Percentiles rank a stretch among this genome's conserved stretches.
Evolutionary conservation across 768 basidiomycete genomes (phyloP).

Genomic region (Amyloporia xantha): DNA sequence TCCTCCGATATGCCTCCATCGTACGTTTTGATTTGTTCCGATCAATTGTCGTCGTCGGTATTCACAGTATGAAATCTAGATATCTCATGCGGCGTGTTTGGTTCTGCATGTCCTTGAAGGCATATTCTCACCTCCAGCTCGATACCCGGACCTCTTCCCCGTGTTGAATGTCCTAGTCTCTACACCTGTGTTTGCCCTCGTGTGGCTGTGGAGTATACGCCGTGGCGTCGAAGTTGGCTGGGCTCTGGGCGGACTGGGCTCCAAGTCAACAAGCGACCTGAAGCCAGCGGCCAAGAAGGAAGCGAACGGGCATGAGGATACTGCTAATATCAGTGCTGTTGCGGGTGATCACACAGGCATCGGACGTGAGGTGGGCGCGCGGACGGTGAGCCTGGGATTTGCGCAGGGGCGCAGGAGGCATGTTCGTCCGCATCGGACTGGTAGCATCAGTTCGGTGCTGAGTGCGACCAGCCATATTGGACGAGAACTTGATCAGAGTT

Average conservation of each 20-base stretch:
- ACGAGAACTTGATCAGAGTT: neutral
- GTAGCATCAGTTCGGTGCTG: neutral
- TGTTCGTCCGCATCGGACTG: neutral
- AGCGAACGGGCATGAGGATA: neutral
- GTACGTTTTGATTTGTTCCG: slow-evolving; percentile 30
- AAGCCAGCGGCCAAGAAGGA: slow-evolving; percentile 18
- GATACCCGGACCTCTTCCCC: slow-evolving; percentile 80
- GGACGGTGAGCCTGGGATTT: neutral
- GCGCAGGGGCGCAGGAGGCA: slow-evolving; percentile 1
- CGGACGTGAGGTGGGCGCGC: neutral
- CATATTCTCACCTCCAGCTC: slow-evolving; percentile 53
- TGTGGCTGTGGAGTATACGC: slow-evolving; percentile 89
- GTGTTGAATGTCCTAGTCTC: slow-evolving; percentile 81
- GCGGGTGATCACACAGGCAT: neutral
- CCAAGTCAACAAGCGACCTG: neutral
- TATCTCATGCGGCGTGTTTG: slow-evolving; percentile 47
- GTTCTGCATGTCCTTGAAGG: slow-evolving; percentile 61
- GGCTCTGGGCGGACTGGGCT: slow-evolving; percentile 57
- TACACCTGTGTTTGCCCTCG: slow-evolving; percentile 70
- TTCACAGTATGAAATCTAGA: slow-evolving; percentile 26
- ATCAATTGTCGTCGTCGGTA: neutral
- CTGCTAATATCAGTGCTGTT: neutral
- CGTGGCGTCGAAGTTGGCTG: slow-evolving; percentile 74
- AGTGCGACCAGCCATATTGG: neutral
- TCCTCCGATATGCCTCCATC: slow-evolving; percentile 47